Conservation (phyloP, 1,284 basidiomycete genomes). For the Apiotrichum siamense region DNA sequence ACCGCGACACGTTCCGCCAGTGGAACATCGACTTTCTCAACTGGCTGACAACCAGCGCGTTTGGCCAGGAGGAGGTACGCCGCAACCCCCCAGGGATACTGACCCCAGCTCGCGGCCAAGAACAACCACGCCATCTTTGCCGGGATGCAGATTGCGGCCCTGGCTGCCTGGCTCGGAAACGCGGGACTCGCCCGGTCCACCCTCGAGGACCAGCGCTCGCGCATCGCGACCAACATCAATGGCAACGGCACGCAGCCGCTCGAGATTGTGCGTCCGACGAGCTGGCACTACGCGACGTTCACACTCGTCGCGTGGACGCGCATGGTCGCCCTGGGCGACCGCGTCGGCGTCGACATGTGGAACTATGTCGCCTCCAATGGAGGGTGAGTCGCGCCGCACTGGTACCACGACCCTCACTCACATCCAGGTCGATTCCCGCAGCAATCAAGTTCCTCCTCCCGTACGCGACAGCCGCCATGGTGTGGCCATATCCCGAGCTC, state of each 20-base stretch:
- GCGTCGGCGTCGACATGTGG: slow-evolving; percentile 11
- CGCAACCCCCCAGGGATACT: too few species aligned
- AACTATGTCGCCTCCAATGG: slow-evolving; percentile 9
- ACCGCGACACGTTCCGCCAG: slow-evolving; percentile 3
- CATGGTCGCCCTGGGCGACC: slow-evolving; percentile 6
- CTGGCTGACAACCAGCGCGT: slow-evolving; percentile 7
- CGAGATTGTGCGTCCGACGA: slow-evolving; percentile 4
- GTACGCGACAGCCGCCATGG: background rate
- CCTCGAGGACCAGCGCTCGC: background rate
- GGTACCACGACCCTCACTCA: too few species aligned
- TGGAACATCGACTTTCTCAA: slow-evolving; percentile 9
- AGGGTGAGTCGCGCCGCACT: background rate
- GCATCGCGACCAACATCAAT: slow-evolving; percentile 1
- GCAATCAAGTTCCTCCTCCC: slow-evolving; percentile 6
- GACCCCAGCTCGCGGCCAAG: slow-evolving; percentile 8
- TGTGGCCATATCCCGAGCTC: slow-evolving; percentile 5
- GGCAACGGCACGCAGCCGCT: slow-evolving; percentile 7
- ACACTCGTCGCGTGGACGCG: slow-evolving; percentile 9
- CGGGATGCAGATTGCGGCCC: slow-evolving; percentile 8
- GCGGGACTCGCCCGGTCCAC: background rate
- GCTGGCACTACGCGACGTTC: slow-evolving; percentile 9
- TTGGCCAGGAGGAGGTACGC: slow-evolving; percentile 7
- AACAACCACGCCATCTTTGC: slow-evolving; percentile 13
- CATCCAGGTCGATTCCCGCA: background rate
- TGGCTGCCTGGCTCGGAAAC: slow-evolving; percentile 6